A percentile compares a stretch with the other conserved stretches of the same genome.
Evolutionary conservation across 2,329 filamentous ascomycete species (phyloP).

Genomic region (Aspergillus oerlinghausenensis): DNA sequence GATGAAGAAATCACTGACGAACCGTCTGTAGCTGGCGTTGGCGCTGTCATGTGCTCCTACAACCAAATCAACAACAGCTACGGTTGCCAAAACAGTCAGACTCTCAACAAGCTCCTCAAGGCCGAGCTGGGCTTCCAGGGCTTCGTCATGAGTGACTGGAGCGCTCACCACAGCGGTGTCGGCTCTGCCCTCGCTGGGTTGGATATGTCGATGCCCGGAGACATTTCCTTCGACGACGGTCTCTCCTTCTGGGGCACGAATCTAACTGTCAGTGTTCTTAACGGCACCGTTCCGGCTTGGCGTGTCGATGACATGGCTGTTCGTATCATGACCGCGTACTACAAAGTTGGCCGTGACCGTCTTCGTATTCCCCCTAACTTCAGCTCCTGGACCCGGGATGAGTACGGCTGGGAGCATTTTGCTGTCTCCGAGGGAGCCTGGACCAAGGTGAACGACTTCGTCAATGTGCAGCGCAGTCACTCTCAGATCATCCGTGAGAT

Average conservation of each 20-base stretch:
- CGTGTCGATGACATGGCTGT: slow-evolving; percentile 88
- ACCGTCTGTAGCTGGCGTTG: slow-evolving; percentile 50
- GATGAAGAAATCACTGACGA: neutral
- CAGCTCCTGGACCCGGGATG: slow-evolving; percentile 78
- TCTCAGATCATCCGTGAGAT: slow-evolving; percentile 67
- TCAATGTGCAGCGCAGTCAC: slow-evolving; percentile 79
- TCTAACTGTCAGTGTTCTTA: slow-evolving; percentile 78
- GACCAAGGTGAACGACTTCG: slow-evolving; percentile 70
- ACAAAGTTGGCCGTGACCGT: slow-evolving; percentile 56
- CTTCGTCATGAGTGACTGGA: slow-evolving; percentile 68
- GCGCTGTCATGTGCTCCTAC: slow-evolving; percentile 68
- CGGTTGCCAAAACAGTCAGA: slow-evolving; percentile 60
- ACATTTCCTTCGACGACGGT: slow-evolving; percentile 70
- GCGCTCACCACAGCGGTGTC: slow-evolving; percentile 68
- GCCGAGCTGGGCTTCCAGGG: slow-evolving; percentile 72
- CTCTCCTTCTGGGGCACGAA: slow-evolving; percentile 79
- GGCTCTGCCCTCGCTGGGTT: slow-evolving; percentile 63
- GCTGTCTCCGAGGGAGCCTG: slow-evolving; percentile 56
- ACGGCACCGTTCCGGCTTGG: slow-evolving; percentile 83
- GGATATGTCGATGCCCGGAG: slow-evolving; percentile 82
- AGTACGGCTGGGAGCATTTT: slow-evolving; percentile 64
- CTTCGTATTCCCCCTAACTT: slow-evolving; percentile 66
- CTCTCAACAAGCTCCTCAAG: slow-evolving; percentile 61
- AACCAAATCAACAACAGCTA: slow-evolving; percentile 67
- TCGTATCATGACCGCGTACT: slow-evolving; percentile 67